A percentile compares a stretch with the other conserved stretches of the same genome.
Evolutionary conservation across 352 stramenopile species (phyloP).

Genomic region (Phytophthora multivora): DNA sequence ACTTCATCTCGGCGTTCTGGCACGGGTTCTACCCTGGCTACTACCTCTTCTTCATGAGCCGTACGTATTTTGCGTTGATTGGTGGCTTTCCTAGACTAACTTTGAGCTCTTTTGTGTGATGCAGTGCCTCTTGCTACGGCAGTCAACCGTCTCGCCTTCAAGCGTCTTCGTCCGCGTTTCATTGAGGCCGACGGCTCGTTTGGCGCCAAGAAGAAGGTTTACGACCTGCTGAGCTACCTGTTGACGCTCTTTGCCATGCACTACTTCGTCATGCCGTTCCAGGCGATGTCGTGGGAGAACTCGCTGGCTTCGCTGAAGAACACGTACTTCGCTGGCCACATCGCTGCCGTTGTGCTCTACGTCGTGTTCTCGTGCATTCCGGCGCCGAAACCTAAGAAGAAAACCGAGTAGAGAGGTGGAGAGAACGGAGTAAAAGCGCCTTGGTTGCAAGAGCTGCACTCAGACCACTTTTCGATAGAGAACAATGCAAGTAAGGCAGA

Average conservation of each 20-base stretch:
- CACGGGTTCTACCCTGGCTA: conserved; percentile 99
- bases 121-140: conserved; percentile 66
- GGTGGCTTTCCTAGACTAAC: not conserved
- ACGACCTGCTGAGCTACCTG: conserved; percentile 60
- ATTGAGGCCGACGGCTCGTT: conserved; percentile 61
- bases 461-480: conserved; percentile 23
- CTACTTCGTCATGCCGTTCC: conserved; percentile 79
- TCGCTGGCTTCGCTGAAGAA: conserved; percentile 68
- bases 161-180: conserved; percentile 72
- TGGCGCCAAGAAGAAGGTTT: conserved; percentile 58
- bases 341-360: conserved; percentile 67
- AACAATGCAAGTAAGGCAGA: conserved; percentile 25
- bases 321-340: conserved; percentile 74
- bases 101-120: conserved; percentile 1
- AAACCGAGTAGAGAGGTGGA: conserved; percentile 45
- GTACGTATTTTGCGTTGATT: conserved; percentile 29
- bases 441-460: conserved; percentile 17
- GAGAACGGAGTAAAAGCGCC: conserved; percentile 6
- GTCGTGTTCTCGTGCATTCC: conserved; percentile 72
- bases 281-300: conserved; percentile 73
- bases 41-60: conserved; percentile 95
- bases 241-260: conserved; percentile 57
- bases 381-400: conserved; percentile 57
- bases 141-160: conserved; percentile 70
- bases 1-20: conserved; percentile 96